These are phyloP conservation scores for Trypanosomatidae sp. DNA, from an alignment of 208 protist species.

Conservation along the genomic window DNA sequence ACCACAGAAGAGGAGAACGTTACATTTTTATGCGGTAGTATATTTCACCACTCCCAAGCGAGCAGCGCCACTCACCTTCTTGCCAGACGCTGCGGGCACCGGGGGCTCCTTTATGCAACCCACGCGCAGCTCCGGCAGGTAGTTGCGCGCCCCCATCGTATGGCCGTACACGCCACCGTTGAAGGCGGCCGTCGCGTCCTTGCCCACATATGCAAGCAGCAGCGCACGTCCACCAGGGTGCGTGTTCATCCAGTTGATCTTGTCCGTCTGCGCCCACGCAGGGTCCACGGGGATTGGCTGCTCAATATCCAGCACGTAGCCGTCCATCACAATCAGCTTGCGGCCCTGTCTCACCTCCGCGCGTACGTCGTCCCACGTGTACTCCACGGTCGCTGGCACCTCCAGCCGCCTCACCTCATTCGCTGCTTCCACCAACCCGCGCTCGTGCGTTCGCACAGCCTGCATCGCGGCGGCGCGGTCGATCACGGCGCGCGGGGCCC, in stretches of 20 bases:
- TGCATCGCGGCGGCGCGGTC: conserved; percentile 23
- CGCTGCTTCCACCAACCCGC: conserved; percentile 27
- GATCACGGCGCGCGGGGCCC: conserved; percentile 46
- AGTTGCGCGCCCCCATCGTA: conserved; percentile 52
- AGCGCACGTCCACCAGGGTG: conserved; percentile 77
- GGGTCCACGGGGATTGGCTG: conserved; percentile 44
- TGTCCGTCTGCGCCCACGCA: conserved; percentile 44
- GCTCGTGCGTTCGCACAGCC: conserved; percentile 33
- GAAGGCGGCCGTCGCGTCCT: conserved; percentile 77
- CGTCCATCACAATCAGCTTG: conserved; percentile 63
- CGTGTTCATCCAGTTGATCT: conserved; percentile 51
- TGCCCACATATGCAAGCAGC: conserved; percentile 66
- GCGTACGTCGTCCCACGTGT: conserved; percentile 61
- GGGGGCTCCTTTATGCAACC: conserved; percentile 5
- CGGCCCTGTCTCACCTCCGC: conserved; percentile 43
- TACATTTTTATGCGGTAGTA: not conserved
- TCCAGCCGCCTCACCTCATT: conserved; percentile 40
- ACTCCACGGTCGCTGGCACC: conserved; percentile 24
- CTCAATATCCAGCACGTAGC: conserved; percentile 63
- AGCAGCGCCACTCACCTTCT: not conserved
- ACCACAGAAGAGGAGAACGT: not conserved
- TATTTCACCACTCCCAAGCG: not conserved
- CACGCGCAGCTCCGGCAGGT: conserved; percentile 66
- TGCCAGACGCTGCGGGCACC: not conserved
- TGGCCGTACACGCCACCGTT: conserved; percentile 70